A percentile compares a stretch with the other conserved stretches of the same genome.
These are phyloP conservation scores for Thelonectria rubi DNA, from an alignment of 2,329 filamentous ascomycete species.

Conservation along the genomic window DNA sequence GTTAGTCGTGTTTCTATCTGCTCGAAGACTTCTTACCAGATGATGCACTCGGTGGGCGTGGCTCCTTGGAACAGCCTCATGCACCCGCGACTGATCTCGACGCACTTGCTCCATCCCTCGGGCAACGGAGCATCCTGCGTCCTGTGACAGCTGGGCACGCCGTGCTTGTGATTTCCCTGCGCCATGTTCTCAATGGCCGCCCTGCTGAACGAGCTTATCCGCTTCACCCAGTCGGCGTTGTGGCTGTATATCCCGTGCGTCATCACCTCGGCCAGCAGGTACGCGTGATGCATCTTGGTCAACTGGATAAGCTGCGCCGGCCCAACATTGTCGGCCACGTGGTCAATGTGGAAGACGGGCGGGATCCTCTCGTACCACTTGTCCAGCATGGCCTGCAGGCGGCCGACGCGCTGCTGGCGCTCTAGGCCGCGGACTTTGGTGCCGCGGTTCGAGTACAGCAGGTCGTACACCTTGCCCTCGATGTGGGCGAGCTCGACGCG, in stretches of 20 bases:
- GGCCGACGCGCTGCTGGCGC: constrained; percentile 42
- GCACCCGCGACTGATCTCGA: constrained; percentile 47
- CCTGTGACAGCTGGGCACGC: constrained; percentile 1
- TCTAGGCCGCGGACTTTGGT: constrained; percentile 42
- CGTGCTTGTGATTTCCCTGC: not conserved
- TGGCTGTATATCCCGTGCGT: constrained; percentile 52
- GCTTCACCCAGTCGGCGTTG: constrained; percentile 49
- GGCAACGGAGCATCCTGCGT: constrained; percentile 36
- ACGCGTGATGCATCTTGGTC: constrained; percentile 50
- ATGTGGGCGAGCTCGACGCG: constrained; percentile 53
- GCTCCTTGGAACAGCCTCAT: constrained; percentile 45
- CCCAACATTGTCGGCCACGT: constrained; percentile 43
- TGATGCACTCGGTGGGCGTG: constrained; percentile 44
- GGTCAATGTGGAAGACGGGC: constrained; percentile 45
- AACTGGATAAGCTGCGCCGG: constrained; percentile 46
- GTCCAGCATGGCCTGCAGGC: constrained; percentile 47
- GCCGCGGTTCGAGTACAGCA: constrained; percentile 47
- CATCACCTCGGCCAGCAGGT: constrained; percentile 48
- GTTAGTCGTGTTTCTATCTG: constrained; percentile 8
- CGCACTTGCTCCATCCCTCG: constrained; percentile 46
- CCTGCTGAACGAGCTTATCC: constrained; percentile 43
- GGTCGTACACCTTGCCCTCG: constrained; percentile 53
- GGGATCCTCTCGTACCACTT: constrained; percentile 50
- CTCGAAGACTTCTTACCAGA: constrained; percentile 40
- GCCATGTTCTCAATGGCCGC: constrained; percentile 37